These are phyloP conservation scores for Talaromyces adpressus DNA, from an alignment of 495 filamentous ascomycete species.

Conservation along the genomic window DNA sequence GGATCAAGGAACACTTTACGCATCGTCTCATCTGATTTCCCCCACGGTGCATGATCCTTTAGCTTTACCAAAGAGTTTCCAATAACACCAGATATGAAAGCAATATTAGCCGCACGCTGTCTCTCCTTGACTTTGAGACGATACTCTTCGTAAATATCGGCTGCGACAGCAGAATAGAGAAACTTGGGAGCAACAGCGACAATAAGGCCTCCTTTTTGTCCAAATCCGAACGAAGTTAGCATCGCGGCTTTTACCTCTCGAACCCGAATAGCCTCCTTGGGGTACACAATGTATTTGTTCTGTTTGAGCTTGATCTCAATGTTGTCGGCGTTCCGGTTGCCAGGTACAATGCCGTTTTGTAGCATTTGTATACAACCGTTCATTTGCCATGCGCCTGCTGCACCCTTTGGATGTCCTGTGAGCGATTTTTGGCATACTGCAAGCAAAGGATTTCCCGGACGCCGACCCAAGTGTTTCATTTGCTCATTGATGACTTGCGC, in stretches of 20 bases:
- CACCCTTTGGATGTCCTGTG: conserved; percentile 95
- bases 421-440: conserved; percentile 99
- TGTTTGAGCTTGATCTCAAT: conserved; percentile 94
- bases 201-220: conserved; percentile 94
- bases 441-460: conserved; percentile 89
- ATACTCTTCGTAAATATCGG: conserved; percentile 73
- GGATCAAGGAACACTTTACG: conserved; percentile 87
- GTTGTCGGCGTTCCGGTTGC: conserved; percentile 82
- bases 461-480: conserved; percentile 85
- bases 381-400: conserved; percentile 98
- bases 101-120: conserved; percentile 96
- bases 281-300: conserved; percentile 94
- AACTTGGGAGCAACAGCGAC: conserved; percentile 95
- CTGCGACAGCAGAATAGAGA: conserved; percentile 87
- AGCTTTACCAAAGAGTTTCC: conserved; percentile 95
- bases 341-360: conserved; percentile 86
- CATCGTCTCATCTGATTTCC: conserved; percentile 61
- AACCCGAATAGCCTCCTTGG: conserved; percentile 88
- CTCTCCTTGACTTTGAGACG: conserved; percentile 77
- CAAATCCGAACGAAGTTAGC: conserved; percentile 97
- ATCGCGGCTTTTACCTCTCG: conserved; percentile 97
- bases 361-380: conserved; percentile 94
- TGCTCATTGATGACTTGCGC: conserved; percentile 96
- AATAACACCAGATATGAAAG: conserved; percentile 93
- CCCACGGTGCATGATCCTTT: conserved; percentile 84